Percentiles rank a stretch among this genome's conserved stretches.
Conservation (phyloP, 805 yeast genomes). For the Candida sakaeoensis region DNA sequence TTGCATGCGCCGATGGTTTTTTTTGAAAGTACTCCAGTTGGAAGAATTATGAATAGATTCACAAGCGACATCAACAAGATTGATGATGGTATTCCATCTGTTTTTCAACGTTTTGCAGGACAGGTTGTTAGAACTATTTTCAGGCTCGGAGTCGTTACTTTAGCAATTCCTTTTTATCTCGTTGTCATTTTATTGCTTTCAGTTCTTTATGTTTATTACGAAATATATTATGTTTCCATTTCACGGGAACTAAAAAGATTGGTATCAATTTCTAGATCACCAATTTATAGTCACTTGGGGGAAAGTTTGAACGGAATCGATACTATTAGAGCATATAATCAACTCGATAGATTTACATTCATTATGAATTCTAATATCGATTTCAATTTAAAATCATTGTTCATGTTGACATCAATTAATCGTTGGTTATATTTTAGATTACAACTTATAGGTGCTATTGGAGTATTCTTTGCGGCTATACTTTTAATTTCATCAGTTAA, state of each 20-base stretch:
- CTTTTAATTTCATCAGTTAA: conserved; percentile 40
- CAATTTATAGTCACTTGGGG: conserved; percentile 77
- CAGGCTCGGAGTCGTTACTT: conserved; percentile 50
- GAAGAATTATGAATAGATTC: conserved; percentile 62
- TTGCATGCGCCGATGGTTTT: conserved; percentile 60
- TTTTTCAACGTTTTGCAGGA: conserved; percentile 46
- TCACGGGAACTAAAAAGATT: conserved; percentile 78
- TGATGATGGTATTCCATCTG: conserved; percentile 55
- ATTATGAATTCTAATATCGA: conserved; percentile 52
- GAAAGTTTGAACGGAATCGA: conserved; percentile 76
- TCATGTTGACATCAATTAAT: conserved; percentile 50
- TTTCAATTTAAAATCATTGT: conserved; percentile 44
- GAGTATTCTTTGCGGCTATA: conserved; percentile 49
- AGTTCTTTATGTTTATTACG: conserved; percentile 64
- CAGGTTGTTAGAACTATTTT: conserved; percentile 43
- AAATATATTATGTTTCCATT: conserved; percentile 61
- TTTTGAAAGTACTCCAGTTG: conserved; percentile 68
- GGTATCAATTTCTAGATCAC: conserved; percentile 64
- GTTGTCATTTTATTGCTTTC: conserved; percentile 45
- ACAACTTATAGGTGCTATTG: conserved; percentile 56
- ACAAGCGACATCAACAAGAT: conserved; percentile 58
- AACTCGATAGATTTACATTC: conserved; percentile 55
- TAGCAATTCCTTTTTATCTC: conserved; percentile 52
- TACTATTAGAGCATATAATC: conserved; percentile 77
- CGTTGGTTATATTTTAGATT: conserved; percentile 66